phyloP scores from a whole-genome alignment of 2,329 filamentous ascomycete genomes.

The Cladophialophora exuberans region DNA sequence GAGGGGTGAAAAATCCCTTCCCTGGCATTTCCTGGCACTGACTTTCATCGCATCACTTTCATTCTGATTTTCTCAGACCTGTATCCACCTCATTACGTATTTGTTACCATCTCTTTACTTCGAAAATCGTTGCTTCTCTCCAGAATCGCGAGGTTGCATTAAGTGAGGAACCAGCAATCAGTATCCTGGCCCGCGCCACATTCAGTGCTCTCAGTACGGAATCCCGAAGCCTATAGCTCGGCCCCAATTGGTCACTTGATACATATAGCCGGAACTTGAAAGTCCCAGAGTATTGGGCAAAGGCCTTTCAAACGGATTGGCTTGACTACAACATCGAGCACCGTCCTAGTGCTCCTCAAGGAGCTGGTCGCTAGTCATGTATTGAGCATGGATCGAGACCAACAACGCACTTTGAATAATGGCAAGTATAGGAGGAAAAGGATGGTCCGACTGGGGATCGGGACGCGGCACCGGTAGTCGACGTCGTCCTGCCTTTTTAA shows the following conservation, averaged over 20 bases:
- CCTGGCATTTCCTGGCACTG: neutral
- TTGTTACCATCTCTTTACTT: neutral
- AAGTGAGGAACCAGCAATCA: no score
- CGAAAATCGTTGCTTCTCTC: neutral
- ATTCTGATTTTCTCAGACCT: no score
- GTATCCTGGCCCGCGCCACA: no score
- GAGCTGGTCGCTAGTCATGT: neutral
- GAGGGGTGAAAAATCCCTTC: neutral
- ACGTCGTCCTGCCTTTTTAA: constrained; percentile 48
- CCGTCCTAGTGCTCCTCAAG: no score
- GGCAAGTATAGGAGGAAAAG: constrained; percentile 25
- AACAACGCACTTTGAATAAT: constrained; percentile 5
- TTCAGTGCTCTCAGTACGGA: no score
- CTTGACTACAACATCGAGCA: no score
- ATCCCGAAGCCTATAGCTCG: no score
- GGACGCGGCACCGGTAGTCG: constrained; percentile 28
- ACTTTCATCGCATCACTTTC: neutral
- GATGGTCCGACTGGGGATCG: constrained; percentile 23
- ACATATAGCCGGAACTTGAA: no score
- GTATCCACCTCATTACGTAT: neutral
- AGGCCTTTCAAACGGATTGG: no score
- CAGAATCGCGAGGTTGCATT: no score
- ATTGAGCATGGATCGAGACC: constrained; percentile 22
- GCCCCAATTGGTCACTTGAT: no score
- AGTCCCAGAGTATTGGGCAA: no score